Evolutionary conservation across 2,329 filamentous ascomycete genomes (phyloP).

Genomic region (Zalaria sp.): DNA sequence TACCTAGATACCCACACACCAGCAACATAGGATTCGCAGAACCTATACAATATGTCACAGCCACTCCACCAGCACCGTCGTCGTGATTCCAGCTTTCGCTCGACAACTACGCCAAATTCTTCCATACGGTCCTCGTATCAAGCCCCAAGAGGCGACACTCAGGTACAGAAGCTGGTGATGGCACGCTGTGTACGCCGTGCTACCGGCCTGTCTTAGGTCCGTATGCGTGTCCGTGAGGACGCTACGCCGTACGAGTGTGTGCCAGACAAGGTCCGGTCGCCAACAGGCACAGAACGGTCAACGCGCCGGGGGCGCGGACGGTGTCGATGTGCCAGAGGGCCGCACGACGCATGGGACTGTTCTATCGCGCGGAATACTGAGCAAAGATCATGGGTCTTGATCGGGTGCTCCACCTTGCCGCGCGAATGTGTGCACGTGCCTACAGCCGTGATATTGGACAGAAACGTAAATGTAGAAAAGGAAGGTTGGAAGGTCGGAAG

Average conservation of each 20-base stretch:
- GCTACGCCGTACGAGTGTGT: background rate
- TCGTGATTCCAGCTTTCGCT: background rate
- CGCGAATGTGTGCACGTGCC: conserved; percentile 19
- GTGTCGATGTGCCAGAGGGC: background rate
- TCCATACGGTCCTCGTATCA: background rate
- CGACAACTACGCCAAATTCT: background rate
- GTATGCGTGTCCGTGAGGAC: background rate
- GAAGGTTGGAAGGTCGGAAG: too few relatives aligned
- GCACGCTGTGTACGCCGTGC: background rate
- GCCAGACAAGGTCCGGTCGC: background rate
- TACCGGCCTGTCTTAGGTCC: background rate
- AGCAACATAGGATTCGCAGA: too few relatives aligned
- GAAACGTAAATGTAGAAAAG: too few relatives aligned
- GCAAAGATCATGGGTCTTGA: conserved; percentile 37
- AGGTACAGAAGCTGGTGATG: background rate
- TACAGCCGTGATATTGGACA: too few relatives aligned
- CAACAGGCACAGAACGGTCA: too few relatives aligned
- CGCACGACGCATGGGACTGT: conserved; percentile 13
- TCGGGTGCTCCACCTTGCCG: conserved; percentile 37
- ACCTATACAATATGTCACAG: background rate
- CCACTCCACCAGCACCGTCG: background rate
- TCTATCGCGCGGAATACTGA: conserved; percentile 40
- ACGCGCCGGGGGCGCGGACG: too few relatives aligned
- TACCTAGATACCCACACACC: too few relatives aligned
- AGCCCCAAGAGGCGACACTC: background rate